Evolutionary conservation across 345 rosid species (phyloP), one percentile per base, ranked within the genome.

Genomic region (Arabidopsis arenosa): DNA sequence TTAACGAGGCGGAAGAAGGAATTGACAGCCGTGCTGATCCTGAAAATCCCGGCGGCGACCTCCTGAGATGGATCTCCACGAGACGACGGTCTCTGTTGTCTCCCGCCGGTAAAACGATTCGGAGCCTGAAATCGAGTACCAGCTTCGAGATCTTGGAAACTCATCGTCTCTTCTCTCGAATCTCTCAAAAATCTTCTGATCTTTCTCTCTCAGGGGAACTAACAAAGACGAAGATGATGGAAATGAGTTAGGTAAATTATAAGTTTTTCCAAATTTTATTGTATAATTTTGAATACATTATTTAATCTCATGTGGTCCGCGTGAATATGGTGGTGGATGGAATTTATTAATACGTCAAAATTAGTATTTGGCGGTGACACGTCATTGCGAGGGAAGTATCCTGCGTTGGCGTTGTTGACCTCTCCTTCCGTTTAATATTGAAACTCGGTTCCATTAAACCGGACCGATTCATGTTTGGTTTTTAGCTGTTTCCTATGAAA

Each of bases 41-140:
- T 84, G 82, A 91, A 91, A 52, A 91, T 84, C 6, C 90, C 90
- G 36, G 93, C 84, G 11, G 91, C 93, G 17, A 89, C 91, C 6
- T 86, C 86, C 73, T 83, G 95, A 44, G 95, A 84, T 2, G 86
- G 79, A 17, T 88, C 83, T 17, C 80, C 71, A 61, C 83, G 72
- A 36, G 67, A 77, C 28, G 23, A 39, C 51, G 51, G 44, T 59
- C 39, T 55, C 66, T 67, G 80, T 41, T 36, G 80, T 61, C 67
- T 63, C 15, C 72, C 78, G 44, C 79, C 67, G 73, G 53, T 3
- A 32, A 75, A 39, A 48, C 75, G 63, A 54, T 65, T 70, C 28
- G 48, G 28, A 58, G 78, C 13, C 51, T 53, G 80, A 58, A 72
- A 60, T 28, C 43, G 62, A 30, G 72, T 32, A 28, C 83, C 86